These are phyloP conservation scores for Fusarium newnesense DNA, from an alignment of 2,329 filamentous ascomycete species.

Conservation along the genomic window DNA sequence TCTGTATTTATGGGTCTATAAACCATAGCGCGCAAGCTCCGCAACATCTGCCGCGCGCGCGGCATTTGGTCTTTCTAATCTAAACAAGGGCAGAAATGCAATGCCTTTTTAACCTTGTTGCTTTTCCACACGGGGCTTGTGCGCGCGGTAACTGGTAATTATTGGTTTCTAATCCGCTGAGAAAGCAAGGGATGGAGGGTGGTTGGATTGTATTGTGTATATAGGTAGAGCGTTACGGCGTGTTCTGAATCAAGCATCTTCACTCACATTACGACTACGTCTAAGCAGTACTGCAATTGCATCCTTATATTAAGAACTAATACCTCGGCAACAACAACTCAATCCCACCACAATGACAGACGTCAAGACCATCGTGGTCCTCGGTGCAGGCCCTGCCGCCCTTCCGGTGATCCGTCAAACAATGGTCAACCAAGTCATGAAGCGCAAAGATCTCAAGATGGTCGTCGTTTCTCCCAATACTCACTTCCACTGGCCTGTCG, in stretches of 20 bases:
- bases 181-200: background rate
- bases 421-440: slow-evolving; percentile 55
- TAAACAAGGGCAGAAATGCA: background rate
- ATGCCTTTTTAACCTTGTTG: background rate
- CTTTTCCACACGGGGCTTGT: background rate
- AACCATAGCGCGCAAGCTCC: background rate
- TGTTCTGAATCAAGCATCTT: background rate
- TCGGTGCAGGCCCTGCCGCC: slow-evolving; percentile 60
- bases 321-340: background rate
- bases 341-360: slow-evolving; percentile 25
- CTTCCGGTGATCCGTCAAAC: slow-evolving; percentile 62
- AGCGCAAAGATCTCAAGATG: slow-evolving; percentile 54
- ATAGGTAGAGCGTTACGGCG: background rate
- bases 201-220: background rate
- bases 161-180: slow-evolving; percentile 12
- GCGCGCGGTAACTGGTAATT: background rate
- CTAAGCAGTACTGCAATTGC: background rate
- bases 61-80: background rate
- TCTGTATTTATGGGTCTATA: background rate
- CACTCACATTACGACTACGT: background rate
- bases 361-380: slow-evolving; percentile 57
- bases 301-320: background rate
- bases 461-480: slow-evolving; percentile 59
- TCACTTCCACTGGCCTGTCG: slow-evolving; percentile 61
- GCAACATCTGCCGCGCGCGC: slow-evolving; percentile 6